These are phyloP conservation scores for Globisporangium middletonii DNA, from an alignment of 352 stramenopile genomes.

Conservation along the genomic window DNA sequence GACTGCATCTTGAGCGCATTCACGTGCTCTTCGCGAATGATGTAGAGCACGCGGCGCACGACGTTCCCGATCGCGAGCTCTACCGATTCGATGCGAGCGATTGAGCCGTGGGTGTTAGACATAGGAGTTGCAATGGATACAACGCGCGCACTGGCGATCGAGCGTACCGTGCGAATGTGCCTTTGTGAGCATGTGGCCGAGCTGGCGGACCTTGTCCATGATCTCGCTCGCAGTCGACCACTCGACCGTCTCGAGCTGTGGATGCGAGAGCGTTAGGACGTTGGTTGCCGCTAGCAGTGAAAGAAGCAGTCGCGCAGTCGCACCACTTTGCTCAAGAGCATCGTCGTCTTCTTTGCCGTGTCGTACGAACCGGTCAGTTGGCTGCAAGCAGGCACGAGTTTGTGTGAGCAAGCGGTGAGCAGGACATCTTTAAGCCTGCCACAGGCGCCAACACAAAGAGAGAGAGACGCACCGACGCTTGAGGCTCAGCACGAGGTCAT, in stretches of 20 bases:
- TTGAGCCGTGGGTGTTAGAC: not conserved
- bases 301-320: slow-evolving; percentile 2
- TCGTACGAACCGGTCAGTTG: slow-evolving; percentile 76
- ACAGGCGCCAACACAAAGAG: not conserved
- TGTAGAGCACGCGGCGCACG: slow-evolving; percentile 83
- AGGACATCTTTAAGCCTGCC: too few species aligned
- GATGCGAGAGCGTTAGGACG: not conserved
- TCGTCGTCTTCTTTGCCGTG: slow-evolving; percentile 73
- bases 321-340: slow-evolving; percentile 69
- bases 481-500: slow-evolving; percentile 72
- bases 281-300: not conserved
- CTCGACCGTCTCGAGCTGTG: slow-evolving; percentile 67
- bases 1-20: slow-evolving; percentile 60
- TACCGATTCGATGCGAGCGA: slow-evolving; percentile 3
- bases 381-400: slow-evolving; percentile 15
- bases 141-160: not conserved
- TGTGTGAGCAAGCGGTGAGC: slow-evolving; percentile 3
- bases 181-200: slow-evolving; percentile 80
- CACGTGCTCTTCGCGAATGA: slow-evolving; percentile 85
- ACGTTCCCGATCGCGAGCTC: slow-evolving; percentile 88
- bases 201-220: slow-evolving; percentile 75
- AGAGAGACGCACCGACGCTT: slow-evolving; percentile 52
- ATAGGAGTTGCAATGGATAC: too few species aligned
- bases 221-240: slow-evolving; percentile 79
- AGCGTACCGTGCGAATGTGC: slow-evolving; percentile 54